Base-by-base conservation (phyloP, 306 rosid species). In the Chamaecrista fasciculata region DNA sequence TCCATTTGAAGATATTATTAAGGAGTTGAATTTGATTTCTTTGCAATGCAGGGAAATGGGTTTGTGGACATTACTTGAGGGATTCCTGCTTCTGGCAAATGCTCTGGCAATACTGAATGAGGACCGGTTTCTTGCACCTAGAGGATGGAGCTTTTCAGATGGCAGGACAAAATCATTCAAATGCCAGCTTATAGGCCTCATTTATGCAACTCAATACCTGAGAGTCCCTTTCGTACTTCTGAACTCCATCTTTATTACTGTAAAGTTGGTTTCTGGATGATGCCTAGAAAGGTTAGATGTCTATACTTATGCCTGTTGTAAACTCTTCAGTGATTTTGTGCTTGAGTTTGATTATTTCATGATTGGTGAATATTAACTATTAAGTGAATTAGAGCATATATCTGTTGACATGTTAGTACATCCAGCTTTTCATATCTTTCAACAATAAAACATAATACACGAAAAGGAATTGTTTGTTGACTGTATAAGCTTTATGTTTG, bases 201-300 rank as follows among this genome's bases (percentile, higher is more conserved):
- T 86, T 65, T 86, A 91, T 73, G 97, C 95, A 43, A 86, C 89
- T 39, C 91, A 82, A 79, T 84, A 84, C 73, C 67, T 88, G 52
- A 88, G 92, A 78, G 82, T 91, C 73, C 97, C 95, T 66, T 95
- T 91, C 36, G 70, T 85, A 20, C 83, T 90, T 69, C 89, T 90
- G 31, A 87, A 90, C 67, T 33, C 83, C 56, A 63, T 90, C 68
- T 90, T 33, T 77, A 83, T 90, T n/a, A 25, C 82, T 48, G 81
- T 90, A 8, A 90, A 90, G 79, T 74, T 87, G 83, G 87, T 90
- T 53, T 84, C 90, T 10, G 90, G 90, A 67, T 90, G 83, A 87
- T 76, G 55, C 79, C 21, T 21, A 1, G 24, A 60, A 37, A 66
- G 84, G 87, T 84, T n/a, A 71, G 67, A 61, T 76, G 56, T 21